phyloP scores from a whole-genome alignment of 306 rosid species.

The Amphicarpaea edgeworthii region DNA sequence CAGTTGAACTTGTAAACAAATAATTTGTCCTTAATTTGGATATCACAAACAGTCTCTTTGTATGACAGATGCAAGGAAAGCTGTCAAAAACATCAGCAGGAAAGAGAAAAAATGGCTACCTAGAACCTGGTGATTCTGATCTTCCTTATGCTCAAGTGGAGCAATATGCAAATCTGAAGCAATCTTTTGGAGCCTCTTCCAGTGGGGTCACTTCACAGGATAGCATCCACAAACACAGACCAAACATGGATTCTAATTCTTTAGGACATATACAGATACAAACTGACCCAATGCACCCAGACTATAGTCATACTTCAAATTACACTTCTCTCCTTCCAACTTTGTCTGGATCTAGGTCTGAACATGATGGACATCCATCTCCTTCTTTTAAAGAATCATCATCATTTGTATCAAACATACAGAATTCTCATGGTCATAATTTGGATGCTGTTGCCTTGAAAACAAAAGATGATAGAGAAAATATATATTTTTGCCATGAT shows the following conservation, averaged over 20 bases:
- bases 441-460: slow-evolving; percentile 47
- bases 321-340: slow-evolving; percentile 47
- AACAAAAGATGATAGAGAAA: slow-evolving; percentile 48
- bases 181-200: slow-evolving; percentile 45
- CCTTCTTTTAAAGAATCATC: slow-evolving; percentile 59
- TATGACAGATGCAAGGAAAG: slow-evolving; percentile 49
- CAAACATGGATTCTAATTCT: slow-evolving; percentile 41
- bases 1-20: not conserved
- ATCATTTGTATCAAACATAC: slow-evolving; percentile 55
- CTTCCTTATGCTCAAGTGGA: slow-evolving; percentile 33
- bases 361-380: slow-evolving; percentile 43
- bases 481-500: slow-evolving; percentile 36
- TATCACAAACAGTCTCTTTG: slow-evolving; percentile 12
- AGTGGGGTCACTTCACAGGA: slow-evolving; percentile 43
- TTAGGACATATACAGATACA: slow-evolving; percentile 37
- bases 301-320: slow-evolving; percentile 41
- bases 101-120: slow-evolving; percentile 40
- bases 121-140: slow-evolving; percentile 51
- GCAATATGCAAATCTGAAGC: slow-evolving; percentile 48
- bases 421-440: slow-evolving; percentile 43
- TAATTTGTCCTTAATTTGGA: slow-evolving; percentile 4
- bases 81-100: slow-evolving; percentile 48
- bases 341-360: slow-evolving; percentile 52
- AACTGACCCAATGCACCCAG: slow-evolving; percentile 39
- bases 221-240: slow-evolving; percentile 47